These are phyloP conservation scores for Trapa incisa DNA, from an alignment of 345 rosid species.

Conservation along the genomic window DNA sequence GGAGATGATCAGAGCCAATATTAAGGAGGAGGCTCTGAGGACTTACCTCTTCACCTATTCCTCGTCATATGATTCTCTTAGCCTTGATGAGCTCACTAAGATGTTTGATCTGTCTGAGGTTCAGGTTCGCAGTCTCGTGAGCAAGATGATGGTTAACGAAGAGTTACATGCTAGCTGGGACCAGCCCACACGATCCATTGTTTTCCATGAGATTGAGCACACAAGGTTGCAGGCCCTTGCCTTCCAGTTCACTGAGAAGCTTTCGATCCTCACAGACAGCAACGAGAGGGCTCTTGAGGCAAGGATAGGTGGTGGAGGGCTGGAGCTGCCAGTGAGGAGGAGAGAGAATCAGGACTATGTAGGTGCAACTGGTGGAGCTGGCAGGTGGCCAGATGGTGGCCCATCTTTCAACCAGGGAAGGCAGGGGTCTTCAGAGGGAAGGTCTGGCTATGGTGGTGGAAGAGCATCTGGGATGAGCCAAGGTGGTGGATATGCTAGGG, in stretches of 20 bases:
- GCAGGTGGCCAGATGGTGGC: slow-evolving; percentile 60
- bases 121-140: slow-evolving; percentile 48
- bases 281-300: slow-evolving; percentile 77
- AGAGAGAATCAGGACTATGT: slow-evolving; percentile 54
- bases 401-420: slow-evolving; percentile 42
- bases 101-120: slow-evolving; percentile 64
- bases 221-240: slow-evolving; percentile 65
- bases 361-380: slow-evolving; percentile 20
- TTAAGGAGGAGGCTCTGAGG: slow-evolving; percentile 82
- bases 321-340: slow-evolving; percentile 52
- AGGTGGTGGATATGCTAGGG: slow-evolving; percentile 33
- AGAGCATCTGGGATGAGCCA: slow-evolving; percentile 26
- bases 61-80: slow-evolving; percentile 41
- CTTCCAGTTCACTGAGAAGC: slow-evolving; percentile 70
- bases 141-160: slow-evolving; percentile 82
- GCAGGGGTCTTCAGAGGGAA: slow-evolving; percentile 29
- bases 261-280: slow-evolving; percentile 53
- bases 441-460: slow-evolving; percentile 21
- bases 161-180: slow-evolving; percentile 82
- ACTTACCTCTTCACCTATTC: slow-evolving; percentile 64
- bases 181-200: slow-evolving; percentile 59
- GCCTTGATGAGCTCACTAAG: slow-evolving; percentile 57
- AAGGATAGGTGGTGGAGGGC: slow-evolving; percentile 49
- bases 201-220: slow-evolving; percentile 66
- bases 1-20: slow-evolving; percentile 58